Conservation (phyloP, 2,329 filamentous ascomycete species). For the Thyridium curvatum region DNA sequence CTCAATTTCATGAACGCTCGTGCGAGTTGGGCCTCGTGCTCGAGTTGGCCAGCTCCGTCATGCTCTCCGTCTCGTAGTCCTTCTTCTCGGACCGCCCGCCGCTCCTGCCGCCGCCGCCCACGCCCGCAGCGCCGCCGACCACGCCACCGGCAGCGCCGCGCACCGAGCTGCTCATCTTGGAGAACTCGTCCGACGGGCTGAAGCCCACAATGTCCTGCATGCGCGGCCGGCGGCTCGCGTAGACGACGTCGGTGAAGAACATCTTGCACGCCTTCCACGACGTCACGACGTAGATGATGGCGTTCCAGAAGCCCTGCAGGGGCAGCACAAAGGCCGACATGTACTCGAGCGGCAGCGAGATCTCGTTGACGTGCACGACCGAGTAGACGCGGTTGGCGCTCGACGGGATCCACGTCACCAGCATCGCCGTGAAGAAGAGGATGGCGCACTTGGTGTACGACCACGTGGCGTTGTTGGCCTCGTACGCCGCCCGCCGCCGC, state of each 20-base stretch:
- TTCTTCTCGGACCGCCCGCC: conserved; percentile 23
- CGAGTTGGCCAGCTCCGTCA: conserved; percentile 40
- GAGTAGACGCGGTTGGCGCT: conserved; percentile 72
- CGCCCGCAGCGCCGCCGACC: too few species aligned
- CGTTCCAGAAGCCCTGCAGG: conserved; percentile 81
- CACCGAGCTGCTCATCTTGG: too few species aligned
- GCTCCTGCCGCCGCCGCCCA: conserved; percentile 5
- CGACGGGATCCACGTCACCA: conserved; percentile 72
- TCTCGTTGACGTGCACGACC: conserved; percentile 47
- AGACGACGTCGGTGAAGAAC: conserved; percentile 30
- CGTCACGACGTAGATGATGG: conserved; percentile 67
- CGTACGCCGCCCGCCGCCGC: conserved; percentile 32
- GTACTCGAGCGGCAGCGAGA: conserved; percentile 57
- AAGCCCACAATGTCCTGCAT: conserved; percentile 3
- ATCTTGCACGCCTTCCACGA: conserved; percentile 58
- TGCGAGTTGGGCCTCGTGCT: conserved; percentile 28
- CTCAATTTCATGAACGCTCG: conserved; percentile 4
- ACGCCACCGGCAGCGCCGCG: too few species aligned
- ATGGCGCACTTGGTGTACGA: conserved; percentile 65
- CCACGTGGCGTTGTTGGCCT: conserved; percentile 59
- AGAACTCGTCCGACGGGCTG: too few species aligned
- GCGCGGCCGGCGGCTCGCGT: conserved; percentile 13
- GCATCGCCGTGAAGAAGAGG: conserved; percentile 64
- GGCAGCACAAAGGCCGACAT: conserved; percentile 70
- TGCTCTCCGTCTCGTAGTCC: conserved; percentile 41